Evolutionary conservation across 1,284 basidiomycete genomes (phyloP).

Genomic region (Pseudozyma pruni): DNA sequence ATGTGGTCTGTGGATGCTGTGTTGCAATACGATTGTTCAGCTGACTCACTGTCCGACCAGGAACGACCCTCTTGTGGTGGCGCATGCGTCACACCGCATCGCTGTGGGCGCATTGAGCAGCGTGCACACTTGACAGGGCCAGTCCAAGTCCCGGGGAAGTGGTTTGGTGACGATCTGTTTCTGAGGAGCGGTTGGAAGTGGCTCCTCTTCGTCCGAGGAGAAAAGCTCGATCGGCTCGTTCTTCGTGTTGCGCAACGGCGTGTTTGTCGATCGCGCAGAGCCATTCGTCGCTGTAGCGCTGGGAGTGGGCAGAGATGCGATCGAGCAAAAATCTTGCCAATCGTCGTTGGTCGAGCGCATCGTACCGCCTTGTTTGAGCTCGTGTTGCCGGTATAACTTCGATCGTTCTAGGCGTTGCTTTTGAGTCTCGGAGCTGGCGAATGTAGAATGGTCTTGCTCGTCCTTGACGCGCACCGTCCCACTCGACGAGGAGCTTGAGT

Average conservation of each 20-base stretch:
- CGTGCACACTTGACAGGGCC: constrained; percentile 42
- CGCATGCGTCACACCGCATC: constrained; percentile 30
- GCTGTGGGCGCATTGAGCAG: constrained; percentile 22
- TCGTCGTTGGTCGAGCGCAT: constrained; percentile 31
- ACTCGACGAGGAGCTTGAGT: background rate
- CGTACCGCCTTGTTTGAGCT: constrained; percentile 33
- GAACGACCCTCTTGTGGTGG: constrained; percentile 24
- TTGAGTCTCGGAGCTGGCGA: constrained; percentile 33
- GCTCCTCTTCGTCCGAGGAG: constrained; percentile 29
- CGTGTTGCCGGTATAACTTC: constrained; percentile 37
- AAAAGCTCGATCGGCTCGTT: constrained; percentile 28
- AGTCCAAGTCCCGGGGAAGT: constrained; percentile 2
- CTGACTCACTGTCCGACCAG: constrained; percentile 17
- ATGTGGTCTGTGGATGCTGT: background rate
- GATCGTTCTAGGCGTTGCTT: constrained; percentile 37
- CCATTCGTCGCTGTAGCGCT: constrained; percentile 6
- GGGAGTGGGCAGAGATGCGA: constrained; percentile 4
- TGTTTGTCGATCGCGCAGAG: background rate
- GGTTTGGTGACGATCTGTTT: background rate
- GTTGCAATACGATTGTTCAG: background rate
- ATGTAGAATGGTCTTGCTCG: constrained; percentile 24
- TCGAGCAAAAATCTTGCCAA: constrained; percentile 40
- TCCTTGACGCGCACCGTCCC: constrained; percentile 10
- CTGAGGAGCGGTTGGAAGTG: background rate
- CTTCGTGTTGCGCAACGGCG: constrained; percentile 1